Percentiles rank a stretch among this genome's conserved stretches.
Evolutionary conservation across 805 yeast species (phyloP).

Genomic region (Kockiozyma suomiensis): DNA sequence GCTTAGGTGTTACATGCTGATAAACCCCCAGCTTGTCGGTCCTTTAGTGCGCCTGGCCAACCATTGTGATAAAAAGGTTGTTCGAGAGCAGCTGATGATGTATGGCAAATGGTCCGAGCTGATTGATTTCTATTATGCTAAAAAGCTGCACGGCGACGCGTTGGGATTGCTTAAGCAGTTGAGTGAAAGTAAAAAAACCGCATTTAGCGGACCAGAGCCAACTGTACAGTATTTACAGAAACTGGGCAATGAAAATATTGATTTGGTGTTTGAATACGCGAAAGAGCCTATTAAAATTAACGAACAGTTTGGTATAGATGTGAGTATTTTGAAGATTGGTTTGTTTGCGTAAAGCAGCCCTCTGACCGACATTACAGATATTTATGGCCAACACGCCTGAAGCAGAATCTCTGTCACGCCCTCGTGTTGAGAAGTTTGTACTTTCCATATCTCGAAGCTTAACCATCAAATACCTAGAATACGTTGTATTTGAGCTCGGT

Average conservation of each 20-base stretch:
- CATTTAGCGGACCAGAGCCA: slow-evolving; percentile 47
- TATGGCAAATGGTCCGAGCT: slow-evolving; percentile 63
- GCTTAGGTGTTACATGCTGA: slow-evolving; percentile 71
- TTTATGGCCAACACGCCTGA: slow-evolving; percentile 68
- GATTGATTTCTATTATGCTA: slow-evolving; percentile 73
- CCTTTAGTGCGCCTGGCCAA: slow-evolving; percentile 80
- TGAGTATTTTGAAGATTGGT: not conserved
- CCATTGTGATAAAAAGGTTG: slow-evolving; percentile 67
- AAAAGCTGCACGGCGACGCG: slow-evolving; percentile 65
- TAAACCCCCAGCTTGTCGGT: slow-evolving; percentile 72
- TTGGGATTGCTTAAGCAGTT: slow-evolving; percentile 57
- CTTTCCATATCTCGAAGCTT: slow-evolving; percentile 39
- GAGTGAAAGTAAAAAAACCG: slow-evolving; percentile 35
- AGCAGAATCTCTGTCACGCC: slow-evolving; percentile 59
- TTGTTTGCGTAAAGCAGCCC: no score
- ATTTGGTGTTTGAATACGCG: slow-evolving; percentile 60
- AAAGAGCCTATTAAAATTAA: slow-evolving; percentile 52
- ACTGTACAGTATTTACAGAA: slow-evolving; percentile 62
- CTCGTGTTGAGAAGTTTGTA: slow-evolving; percentile 58
- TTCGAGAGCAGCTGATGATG: slow-evolving; percentile 54
- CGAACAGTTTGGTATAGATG: slow-evolving; percentile 45
- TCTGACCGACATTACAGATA: slow-evolving; percentile 40
- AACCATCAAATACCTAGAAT: slow-evolving; percentile 56
- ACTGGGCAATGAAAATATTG: slow-evolving; percentile 52
- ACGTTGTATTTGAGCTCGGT: slow-evolving; percentile 48